Base-by-base conservation (phyloP, 129 eudicot genomes). In the Ambrosia artemisiifolia region DNA sequence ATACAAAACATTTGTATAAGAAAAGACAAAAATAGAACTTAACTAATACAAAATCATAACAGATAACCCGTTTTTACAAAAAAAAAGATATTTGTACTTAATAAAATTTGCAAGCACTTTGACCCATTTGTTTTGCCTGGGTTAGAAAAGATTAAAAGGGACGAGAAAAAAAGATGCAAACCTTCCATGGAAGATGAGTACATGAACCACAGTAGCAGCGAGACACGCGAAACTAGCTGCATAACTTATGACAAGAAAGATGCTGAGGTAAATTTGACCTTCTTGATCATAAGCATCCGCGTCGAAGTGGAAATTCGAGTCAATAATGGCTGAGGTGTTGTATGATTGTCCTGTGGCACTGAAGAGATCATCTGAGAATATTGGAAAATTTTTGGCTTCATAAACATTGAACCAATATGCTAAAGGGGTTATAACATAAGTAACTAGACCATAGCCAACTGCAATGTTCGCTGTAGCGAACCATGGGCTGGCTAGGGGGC, bases 401-500 rank as follows among this genome's bases (percentile, higher is more conserved):
- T 75, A 85, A 61, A 85, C 34, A 79, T 88, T 83, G 72, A 85
- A 67, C 84, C 86, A 80, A 51, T 88, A 88, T 57, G 77, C 74
- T 46, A 83, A 43, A 42, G 91, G 95, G 61, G 95, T 83, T 16
- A 85, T 36, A 19, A 88, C 68, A 59, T 88, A 88, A 47, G 82
- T 83, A 51, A 84, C 75, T 13, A 83, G 74, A 70, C 33, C 63
- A 76, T 80, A 85, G 59, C 88, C 88, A 62, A 79, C 65, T 24
- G 88, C 91, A 74, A 88, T 75, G 55, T 88, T 88, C 4, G 78
- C 95, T 62, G 95, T 85, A 11, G 91, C 86, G 24, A 88, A 85
- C 95, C 95, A 88, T 40, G 95, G 90, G 83, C 95, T 88, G 35
- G 95, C 90, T 50, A 88, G 78, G 11, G 95, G 90, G 77, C 86